Percentiles rank a stretch among this genome's conserved stretches.
These are phyloP conservation scores for Salix arbutifolia DNA, from an alignment of 345 rosid species.

Conservation along the genomic window DNA sequence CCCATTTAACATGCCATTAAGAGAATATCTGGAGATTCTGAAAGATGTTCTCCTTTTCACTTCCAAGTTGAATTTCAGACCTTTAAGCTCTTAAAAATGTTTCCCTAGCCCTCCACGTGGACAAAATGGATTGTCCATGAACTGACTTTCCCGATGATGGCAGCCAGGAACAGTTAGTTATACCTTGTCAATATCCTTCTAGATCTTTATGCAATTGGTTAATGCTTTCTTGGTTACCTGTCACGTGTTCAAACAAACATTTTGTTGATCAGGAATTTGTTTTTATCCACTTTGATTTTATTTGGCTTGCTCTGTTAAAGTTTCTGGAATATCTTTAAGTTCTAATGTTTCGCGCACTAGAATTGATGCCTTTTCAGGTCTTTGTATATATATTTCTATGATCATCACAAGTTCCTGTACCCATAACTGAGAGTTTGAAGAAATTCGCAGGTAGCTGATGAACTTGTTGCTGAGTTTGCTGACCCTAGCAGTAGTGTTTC, in stretches of 20 bases:
- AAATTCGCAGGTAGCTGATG: conserved; percentile 89
- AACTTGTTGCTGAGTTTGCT: conserved; percentile 97
- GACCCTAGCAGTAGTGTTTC: conserved; percentile 67
- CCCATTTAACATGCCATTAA: neutral
- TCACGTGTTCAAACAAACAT: neutral
- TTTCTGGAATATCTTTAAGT: neutral
- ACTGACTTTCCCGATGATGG: neutral
- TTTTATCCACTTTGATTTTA: neutral
- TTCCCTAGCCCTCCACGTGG: neutral
- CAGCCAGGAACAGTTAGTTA: neutral
- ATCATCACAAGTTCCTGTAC: conserved; percentile 1
- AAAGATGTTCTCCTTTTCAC: neutral
- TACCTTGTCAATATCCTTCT: neutral
- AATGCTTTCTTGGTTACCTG: neutral
- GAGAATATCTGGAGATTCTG: neutral
- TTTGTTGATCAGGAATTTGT: neutral
- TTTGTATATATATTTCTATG: neutral
- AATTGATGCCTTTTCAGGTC: neutral
- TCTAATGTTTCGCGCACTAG: neutral
- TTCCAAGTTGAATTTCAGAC: neutral
- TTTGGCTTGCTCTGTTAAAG: neutral
- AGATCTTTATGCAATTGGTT: neutral
- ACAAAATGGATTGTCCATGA: neutral
- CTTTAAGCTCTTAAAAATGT: neutral
- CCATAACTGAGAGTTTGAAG: conserved; percentile 34